Evolutionary conservation across 768 basidiomycete genomes (phyloP).

Genomic region (Artomyces pyxidatus): DNA sequence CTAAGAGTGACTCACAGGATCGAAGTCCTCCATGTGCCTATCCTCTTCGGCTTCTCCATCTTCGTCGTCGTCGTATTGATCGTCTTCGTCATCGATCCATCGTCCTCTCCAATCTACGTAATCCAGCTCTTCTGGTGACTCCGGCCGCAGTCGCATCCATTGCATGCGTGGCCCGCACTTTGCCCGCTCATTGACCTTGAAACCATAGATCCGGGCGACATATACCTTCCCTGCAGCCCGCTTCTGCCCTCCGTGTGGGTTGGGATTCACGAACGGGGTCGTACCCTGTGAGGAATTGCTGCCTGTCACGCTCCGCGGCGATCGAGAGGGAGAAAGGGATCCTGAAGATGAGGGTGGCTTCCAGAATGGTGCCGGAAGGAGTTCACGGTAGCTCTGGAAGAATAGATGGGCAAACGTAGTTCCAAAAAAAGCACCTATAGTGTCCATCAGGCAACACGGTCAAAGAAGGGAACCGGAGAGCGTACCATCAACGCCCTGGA

Average conservation of each 20-base stretch:
- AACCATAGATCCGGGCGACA: constrained; percentile 90
- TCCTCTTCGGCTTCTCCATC: constrained; percentile 40
- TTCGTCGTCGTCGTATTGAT: constrained; percentile 50
- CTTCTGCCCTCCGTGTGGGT: constrained; percentile 85
- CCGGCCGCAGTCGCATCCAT: constrained; percentile 87
- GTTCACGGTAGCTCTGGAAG: constrained; percentile 95
- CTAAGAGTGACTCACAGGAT: constrained; percentile 45
- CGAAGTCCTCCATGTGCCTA: constrained; percentile 81
- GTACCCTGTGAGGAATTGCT: constrained; percentile 35
- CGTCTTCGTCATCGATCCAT: constrained; percentile 78
- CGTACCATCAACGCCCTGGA: constrained; percentile 91
- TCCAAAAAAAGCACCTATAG: constrained; percentile 92
- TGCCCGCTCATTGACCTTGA: constrained; percentile 93
- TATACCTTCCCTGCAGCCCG: constrained; percentile 83
- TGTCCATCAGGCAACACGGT: constrained; percentile 1
- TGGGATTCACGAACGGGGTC: constrained; percentile 77
- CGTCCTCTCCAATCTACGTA: constrained; percentile 85
- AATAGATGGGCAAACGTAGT: constrained; percentile 98
- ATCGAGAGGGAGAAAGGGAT: constrained; percentile 44
- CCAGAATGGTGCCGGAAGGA: constrained; percentile 92
- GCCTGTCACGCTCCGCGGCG: constrained; percentile 43
- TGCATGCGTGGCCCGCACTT: constrained; percentile 95
- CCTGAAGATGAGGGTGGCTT: constrained; percentile 50
- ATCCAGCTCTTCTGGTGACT: constrained; percentile 72
- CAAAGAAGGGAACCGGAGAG: constrained; percentile 10